Conservation (phyloP, 768 basidiomycete genomes). For the Pleurotus salmoneostramineus region DNA sequence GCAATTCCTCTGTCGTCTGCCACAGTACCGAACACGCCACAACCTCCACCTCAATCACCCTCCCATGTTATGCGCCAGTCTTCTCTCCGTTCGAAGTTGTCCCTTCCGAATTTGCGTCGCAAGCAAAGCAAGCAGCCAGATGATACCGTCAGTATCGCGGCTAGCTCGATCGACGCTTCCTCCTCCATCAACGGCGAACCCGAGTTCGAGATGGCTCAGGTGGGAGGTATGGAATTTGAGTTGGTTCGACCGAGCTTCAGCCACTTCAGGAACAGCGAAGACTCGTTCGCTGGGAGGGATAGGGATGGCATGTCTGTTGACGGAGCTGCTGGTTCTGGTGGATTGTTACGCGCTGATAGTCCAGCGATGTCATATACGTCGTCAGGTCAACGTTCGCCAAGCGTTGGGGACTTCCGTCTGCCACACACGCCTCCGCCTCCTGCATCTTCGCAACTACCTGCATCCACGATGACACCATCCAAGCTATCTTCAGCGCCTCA, state of each 20-base stretch:
- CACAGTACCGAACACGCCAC: constrained; percentile 12
- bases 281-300: constrained; percentile 27
- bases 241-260: constrained; percentile 61
- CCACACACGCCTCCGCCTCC: not conserved
- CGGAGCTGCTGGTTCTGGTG: not conserved
- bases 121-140: constrained; percentile 29
- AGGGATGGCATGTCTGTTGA: too few species aligned
- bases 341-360: constrained; percentile 33
- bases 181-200: constrained; percentile 7
- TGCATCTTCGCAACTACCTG: not conserved
- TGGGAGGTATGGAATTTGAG: constrained; percentile 81
- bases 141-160: constrained; percentile 22
- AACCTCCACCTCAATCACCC: constrained; percentile 26
- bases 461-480: not conserved
- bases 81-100: constrained; percentile 60
- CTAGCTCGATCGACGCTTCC: constrained; percentile 13
- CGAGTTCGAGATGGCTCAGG: constrained; percentile 61
- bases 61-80: constrained; percentile 33
- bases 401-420: constrained; percentile 16
- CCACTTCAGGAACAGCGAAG: constrained; percentile 47
- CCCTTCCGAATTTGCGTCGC: constrained; percentile 62
- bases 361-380: constrained; percentile 35
- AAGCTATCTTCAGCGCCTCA: not conserved
- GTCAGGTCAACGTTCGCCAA: constrained; percentile 26
- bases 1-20: not conserved